A percentile compares a stretch with the other conserved stretches of the same genome.
Conservation (phyloP, 768 basidiomycete species). For the Myochromella boudieri region DNA sequence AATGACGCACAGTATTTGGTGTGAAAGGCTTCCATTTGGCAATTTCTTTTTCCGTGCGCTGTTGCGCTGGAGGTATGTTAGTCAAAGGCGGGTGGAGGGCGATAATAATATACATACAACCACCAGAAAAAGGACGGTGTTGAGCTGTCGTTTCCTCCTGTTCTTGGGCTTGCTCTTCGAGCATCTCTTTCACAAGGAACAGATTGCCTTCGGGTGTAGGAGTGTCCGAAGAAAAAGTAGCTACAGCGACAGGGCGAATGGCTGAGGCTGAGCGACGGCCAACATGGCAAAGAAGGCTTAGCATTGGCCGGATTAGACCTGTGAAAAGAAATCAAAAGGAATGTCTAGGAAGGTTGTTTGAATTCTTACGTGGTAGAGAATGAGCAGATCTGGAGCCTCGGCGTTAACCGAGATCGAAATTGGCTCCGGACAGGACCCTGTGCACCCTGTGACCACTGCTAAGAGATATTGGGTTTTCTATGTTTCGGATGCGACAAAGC, state of each 20-base stretch:
- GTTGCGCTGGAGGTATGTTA: neutral
- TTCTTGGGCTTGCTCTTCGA: neutral
- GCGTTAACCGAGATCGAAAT: slow-evolving; percentile 13
- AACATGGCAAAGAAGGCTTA: slow-evolving; percentile 17
- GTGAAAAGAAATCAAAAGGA: slow-evolving; percentile 2
- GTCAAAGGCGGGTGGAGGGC: no score
- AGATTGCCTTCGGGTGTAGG: neutral
- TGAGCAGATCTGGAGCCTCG: slow-evolving; percentile 5
- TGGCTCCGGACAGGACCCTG: slow-evolving; percentile 20
- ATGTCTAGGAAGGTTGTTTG: no score
- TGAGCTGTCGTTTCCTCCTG: neutral
- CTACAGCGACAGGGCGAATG: slow-evolving; percentile 3
- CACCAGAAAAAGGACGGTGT: neutral
- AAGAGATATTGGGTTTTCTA: neutral
- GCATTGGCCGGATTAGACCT: slow-evolving; percentile 12
- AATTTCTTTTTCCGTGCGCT: neutral
- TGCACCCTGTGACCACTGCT: slow-evolving; percentile 19
- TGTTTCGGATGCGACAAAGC: slow-evolving; percentile 12
- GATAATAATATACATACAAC: no score
- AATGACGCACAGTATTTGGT: slow-evolving; percentile 19
- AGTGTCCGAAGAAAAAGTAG: slow-evolving; percentile 5
- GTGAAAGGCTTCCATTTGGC: slow-evolving; percentile 22
- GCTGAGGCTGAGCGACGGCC: slow-evolving; percentile 7
- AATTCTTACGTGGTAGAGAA: slow-evolving; percentile 1
- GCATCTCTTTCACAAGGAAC: neutral